A percentile compares a stretch with the other conserved stretches of the same genome.
Evolutionary conservation across 23 red algal species (phyloP).

Genomic region (Gracilariopsis chorda): DNA sequence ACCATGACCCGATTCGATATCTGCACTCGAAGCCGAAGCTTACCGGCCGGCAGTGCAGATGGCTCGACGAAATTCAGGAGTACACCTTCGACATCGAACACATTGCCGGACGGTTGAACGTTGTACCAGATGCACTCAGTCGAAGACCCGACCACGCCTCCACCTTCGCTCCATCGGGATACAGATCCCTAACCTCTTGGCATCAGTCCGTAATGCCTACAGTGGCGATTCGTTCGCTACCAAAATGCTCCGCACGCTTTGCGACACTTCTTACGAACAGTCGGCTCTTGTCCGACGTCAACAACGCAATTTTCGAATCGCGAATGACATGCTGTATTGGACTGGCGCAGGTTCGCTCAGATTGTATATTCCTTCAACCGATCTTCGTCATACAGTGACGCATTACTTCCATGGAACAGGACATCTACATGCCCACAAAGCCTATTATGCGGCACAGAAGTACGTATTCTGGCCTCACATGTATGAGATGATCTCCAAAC

Average conservation of each 20-base stretch:
- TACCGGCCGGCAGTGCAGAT: neutral
- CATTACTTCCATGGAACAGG: neutral
- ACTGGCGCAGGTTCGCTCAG: neutral
- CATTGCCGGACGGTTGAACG: neutral
- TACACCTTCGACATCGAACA: neutral
- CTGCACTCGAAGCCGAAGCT: slow-evolving; percentile 20
- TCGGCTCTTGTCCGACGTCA: too few relatives aligned
- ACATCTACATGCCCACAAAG: neutral
- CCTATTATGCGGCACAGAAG: neutral
- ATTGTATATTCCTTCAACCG: neutral
- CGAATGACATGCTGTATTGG: slow-evolving; percentile 12
- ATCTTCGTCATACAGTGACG: neutral
- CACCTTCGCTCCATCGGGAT: neutral
- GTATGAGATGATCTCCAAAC: neutral
- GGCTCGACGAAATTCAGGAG: slow-evolving; percentile 7
- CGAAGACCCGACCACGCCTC: neutral
- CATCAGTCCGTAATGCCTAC: neutral
- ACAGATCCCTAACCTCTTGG: neutral
- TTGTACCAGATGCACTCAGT: slow-evolving; percentile 15
- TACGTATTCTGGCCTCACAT: neutral
- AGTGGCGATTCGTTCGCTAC: neutral
- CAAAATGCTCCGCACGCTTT: neutral
- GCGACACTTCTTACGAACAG: too few relatives aligned
- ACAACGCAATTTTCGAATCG: neutral
- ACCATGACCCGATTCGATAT: slow-evolving; percentile 35